These are phyloP conservation scores for Helichrysum umbraculigerum DNA, from an alignment of 129 eudicot species.

Conservation along the genomic window DNA sequence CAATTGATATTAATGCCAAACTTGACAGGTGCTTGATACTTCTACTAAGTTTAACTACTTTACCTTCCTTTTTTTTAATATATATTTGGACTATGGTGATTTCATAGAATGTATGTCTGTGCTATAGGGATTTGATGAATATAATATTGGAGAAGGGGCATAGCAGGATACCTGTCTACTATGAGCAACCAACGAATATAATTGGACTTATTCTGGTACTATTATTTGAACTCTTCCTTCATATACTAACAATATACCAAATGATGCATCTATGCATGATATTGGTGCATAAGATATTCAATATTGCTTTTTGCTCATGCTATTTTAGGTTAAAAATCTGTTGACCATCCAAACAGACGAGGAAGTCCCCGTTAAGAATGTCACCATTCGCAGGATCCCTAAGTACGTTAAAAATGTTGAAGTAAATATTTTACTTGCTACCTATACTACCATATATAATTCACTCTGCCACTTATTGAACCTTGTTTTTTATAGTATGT, in stretches of 20 bases:
- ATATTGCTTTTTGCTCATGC: neutral
- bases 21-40: conserved; percentile 58
- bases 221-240: neutral
- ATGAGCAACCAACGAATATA: conserved; percentile 68
- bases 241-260: conserved; percentile 15
- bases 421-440: too few relatives aligned
- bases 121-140: conserved; percentile 54
- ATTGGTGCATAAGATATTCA: neutral
- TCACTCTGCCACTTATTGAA: neutral
- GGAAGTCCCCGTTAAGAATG: conserved; percentile 72
- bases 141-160: conserved; percentile 71
- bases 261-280: neutral
- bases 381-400: conserved; percentile 76
- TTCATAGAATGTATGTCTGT: neutral
- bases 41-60: neutral
- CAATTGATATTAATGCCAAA: conserved; percentile 79
- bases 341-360: conserved; percentile 83
- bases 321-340: conserved; percentile 72
- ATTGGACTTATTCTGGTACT: conserved; percentile 70
- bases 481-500: neutral
- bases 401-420: conserved; percentile 39
- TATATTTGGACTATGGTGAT: conserved; percentile 7
- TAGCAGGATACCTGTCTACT: conserved; percentile 76
- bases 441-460: too few relatives aligned
- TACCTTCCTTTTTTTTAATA: neutral